Percentiles rank a stretch among this genome's conserved stretches.
Conservation (phyloP, 2,329 filamentous ascomycete species). For the Akanthomyces dipterigenus region DNA sequence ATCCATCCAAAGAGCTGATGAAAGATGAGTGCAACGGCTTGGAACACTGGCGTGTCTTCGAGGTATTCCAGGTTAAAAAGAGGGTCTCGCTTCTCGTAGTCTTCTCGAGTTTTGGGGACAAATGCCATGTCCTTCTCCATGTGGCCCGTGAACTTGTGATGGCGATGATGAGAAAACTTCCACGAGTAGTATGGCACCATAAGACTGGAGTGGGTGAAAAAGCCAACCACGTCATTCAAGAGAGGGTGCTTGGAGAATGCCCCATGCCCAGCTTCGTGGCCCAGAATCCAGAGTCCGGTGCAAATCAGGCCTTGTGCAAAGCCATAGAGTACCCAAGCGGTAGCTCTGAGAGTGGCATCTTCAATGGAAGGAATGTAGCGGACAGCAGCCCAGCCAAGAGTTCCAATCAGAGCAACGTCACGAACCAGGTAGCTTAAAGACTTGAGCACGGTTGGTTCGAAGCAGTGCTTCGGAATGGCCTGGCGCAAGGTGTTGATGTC, state of each 20-base stretch:
- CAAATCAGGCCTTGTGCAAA: slow-evolving; percentile 59
- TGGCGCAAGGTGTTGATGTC: slow-evolving; percentile 42
- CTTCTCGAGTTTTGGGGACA: slow-evolving; percentile 43
- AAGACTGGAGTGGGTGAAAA: slow-evolving; percentile 58
- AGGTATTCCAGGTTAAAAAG: slow-evolving; percentile 42
- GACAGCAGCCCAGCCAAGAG: neutral
- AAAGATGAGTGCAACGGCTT: slow-evolving; percentile 45
- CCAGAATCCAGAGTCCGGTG: slow-evolving; percentile 64
- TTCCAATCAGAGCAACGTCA: slow-evolving; percentile 44
- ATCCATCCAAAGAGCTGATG: slow-evolving; percentile 63
- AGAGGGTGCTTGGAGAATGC: slow-evolving; percentile 52
- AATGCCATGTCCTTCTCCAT: slow-evolving; percentile 63
- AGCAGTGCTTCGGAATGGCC: slow-evolving; percentile 56
- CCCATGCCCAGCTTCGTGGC: slow-evolving; percentile 65
- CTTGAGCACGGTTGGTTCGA: slow-evolving; percentile 44
- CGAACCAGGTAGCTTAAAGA: slow-evolving; percentile 51
- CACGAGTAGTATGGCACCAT: slow-evolving; percentile 67
- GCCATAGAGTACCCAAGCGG: slow-evolving; percentile 52
- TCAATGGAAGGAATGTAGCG: slow-evolving; percentile 45
- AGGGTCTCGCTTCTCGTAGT: slow-evolving; percentile 25
- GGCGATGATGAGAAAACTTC: slow-evolving; percentile 63
- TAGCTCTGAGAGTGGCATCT: slow-evolving; percentile 34
- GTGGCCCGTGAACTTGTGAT: slow-evolving; percentile 63
- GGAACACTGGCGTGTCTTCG: slow-evolving; percentile 56
- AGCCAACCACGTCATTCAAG: slow-evolving; percentile 57